These are phyloP conservation scores for Fusarium concolor DNA, from an alignment of 2,329 filamentous ascomycete species.

Conservation along the genomic window DNA sequence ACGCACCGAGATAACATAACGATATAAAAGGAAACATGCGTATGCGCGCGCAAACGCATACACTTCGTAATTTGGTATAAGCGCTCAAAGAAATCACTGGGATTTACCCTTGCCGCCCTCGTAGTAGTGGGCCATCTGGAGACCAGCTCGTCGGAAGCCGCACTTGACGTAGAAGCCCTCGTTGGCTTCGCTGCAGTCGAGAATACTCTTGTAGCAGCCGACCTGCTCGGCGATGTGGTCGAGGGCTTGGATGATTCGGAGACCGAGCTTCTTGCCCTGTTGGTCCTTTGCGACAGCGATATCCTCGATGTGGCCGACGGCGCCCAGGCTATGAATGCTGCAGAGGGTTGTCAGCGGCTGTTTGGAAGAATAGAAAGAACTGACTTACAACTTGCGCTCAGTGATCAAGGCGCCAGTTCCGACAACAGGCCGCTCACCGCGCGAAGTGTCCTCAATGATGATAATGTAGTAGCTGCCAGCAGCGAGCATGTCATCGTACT, in stretches of 20 bases:
- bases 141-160: conserved; percentile 88
- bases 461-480: conserved; percentile 87
- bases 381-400: conserved; percentile 88
- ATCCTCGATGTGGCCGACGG: conserved; percentile 96
- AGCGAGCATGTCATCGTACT: conserved; percentile 83
- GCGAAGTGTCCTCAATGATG: conserved; percentile 79
- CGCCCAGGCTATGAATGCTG: conserved; percentile 82
- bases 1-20: conserved; percentile 26
- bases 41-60: not conserved
- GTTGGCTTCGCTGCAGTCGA: conserved; percentile 96
- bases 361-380: not conserved
- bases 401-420: conserved; percentile 91
- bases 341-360: conserved; percentile 35
- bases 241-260: conserved; percentile 92
- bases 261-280: conserved; percentile 95
- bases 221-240: conserved; percentile 88
- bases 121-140: conserved; percentile 98
- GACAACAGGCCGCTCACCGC: conserved; percentile 73
- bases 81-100: conserved; percentile 40
- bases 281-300: conserved; percentile 95
- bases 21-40: conserved; percentile 16
- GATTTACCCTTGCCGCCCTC: conserved; percentile 66
- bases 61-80: conserved; percentile 1
- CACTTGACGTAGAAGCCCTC: conserved; percentile 99
- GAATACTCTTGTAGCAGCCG: conserved; percentile 96